A percentile compares a stretch with the other conserved stretches of the same genome.
Evolutionary conservation across 306 rosid genomes (phyloP).

Genomic region (Begonia loranthoides): DNA sequence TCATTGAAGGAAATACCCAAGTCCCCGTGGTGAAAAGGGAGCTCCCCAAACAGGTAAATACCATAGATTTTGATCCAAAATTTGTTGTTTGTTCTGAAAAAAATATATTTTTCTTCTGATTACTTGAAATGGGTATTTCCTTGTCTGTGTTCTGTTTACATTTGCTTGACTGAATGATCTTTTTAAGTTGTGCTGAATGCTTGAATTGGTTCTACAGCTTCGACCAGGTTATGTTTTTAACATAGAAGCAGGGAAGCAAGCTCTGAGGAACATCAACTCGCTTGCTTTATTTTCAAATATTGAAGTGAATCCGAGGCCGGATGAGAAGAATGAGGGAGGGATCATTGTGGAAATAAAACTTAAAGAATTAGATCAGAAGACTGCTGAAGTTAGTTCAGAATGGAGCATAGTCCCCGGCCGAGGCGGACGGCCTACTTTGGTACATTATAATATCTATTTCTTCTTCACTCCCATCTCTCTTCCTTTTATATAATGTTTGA

Average conservation of each 20-base stretch:
- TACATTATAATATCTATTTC: conserved; percentile 10
- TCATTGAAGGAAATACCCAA: conserved; percentile 85
- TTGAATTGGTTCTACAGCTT: conserved; percentile 40
- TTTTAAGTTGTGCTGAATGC: conserved; percentile 15
- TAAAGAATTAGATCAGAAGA: conserved; percentile 82
- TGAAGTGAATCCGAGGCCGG: conserved; percentile 95
- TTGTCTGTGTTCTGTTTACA: too few species aligned
- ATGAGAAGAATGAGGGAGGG: conserved; percentile 88
- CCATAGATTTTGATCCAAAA: not conserved
- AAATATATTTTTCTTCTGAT: not conserved
- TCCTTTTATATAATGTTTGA: not conserved
- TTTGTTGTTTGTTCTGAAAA: not conserved
- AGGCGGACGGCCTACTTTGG: conserved; percentile 89
- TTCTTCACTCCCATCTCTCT: not conserved
- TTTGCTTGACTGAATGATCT: too few species aligned
- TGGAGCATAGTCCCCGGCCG: conserved; percentile 98
- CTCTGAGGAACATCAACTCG: conserved; percentile 77
- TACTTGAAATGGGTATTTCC: too few species aligned
- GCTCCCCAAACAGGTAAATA: conserved; percentile 68
- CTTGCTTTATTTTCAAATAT: conserved; percentile 86
- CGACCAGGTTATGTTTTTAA: conserved; percentile 71
- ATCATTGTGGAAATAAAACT: conserved; percentile 87
- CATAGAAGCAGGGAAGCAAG: conserved; percentile 97
- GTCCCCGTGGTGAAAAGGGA: conserved; percentile 63
- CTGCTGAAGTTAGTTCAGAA: conserved; percentile 88